Base-by-base conservation (phyloP, 2,329 filamentous ascomycete species). In the Cladophialophora exuberans region DNA sequence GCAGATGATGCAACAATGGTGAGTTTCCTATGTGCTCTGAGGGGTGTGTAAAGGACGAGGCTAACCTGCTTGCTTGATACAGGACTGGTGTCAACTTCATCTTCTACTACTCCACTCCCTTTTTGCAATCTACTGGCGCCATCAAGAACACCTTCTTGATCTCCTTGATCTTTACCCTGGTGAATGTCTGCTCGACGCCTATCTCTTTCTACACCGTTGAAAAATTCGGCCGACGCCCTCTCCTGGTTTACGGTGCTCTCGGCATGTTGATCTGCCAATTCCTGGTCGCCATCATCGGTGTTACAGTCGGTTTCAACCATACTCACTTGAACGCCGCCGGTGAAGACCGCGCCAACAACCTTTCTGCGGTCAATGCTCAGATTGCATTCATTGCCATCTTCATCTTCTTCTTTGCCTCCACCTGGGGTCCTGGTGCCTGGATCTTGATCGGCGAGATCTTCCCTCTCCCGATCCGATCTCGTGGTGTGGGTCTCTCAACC, bases 361-460 rank as follows among this genome's bases (percentile, higher is more conserved):
- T 62, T 46, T 52, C 66, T 2, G 73, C 77, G 9, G 75, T 80
- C 65, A 76, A 73, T 56, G 83, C 87, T 45, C 86, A 91, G 80
- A 90, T 96, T 63, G 84, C 89, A 57, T 94, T 95, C 77, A 94
- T 94, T 69, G 88, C 86, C 77, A 86, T 96, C 78, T 94, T 91
- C 81, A 92, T 96, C 79, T 91, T 90, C 82, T 94, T 88, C 81
- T 96, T 96, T 72, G 91, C 90, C 58, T 86, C 82, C 56, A 96
- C 90, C 61, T 96, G 90, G 90, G 90, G 90, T 51, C 89, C 90
- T 7, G 87, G 79, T 53, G 81, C 80, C 28, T 84, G 81, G 82
- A 79, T 78, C 55, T 82, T 95, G 64, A 92, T 94, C 67, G 90
- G 90, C 70, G 90, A 96, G 78, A 88, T 94, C 73, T 96, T 88